These are phyloP conservation scores for Petasospora rhodanensis DNA, from an alignment of 1,139 yeast genomes.

Conservation along the genomic window DNA sequence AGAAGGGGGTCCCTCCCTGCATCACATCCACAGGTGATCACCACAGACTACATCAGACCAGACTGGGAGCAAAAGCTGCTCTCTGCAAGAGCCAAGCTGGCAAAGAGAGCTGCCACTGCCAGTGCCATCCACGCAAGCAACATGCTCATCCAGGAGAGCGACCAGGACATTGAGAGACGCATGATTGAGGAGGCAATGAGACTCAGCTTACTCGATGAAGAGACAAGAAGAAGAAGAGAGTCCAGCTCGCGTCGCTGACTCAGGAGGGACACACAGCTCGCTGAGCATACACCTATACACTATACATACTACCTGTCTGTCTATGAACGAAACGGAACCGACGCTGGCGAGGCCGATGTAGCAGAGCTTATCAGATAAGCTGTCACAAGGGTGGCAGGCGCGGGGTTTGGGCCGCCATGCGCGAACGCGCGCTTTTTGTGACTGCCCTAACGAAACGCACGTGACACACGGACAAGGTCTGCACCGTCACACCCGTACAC, in stretches of 20 bases:
- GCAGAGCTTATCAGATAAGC: constrained; percentile 2
- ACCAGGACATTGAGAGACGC: constrained; percentile 55
- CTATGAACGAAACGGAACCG: too few species aligned
- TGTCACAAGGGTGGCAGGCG: too few species aligned
- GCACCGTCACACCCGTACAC: constrained; percentile 8
- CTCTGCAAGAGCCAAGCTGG: constrained; percentile 70
- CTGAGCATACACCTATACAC: constrained; percentile 1
- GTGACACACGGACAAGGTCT: too few species aligned
- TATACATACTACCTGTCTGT: not conserved
- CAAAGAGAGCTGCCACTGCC: constrained; percentile 88
- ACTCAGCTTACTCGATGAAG: constrained; percentile 67
- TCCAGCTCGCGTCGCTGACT: constrained; percentile 8
- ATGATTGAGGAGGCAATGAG: constrained; percentile 85
- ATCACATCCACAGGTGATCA: constrained; percentile 59
- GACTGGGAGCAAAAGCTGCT: constrained; percentile 81
- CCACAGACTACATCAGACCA: constrained; percentile 81
- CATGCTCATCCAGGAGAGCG: constrained; percentile 37
- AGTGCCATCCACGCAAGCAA: constrained; percentile 88
- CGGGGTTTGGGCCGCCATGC: too few species aligned
- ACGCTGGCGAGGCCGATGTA: not conserved
- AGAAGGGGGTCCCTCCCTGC: constrained; percentile 53
- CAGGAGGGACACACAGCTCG: not conserved
- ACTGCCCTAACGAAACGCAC: constrained; percentile 7
- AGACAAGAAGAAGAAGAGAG: constrained; percentile 37
- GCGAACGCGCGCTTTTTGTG: too few species aligned